phyloP scores from a whole-genome alignment of 1,284 basidiomycete species.

The Gymnopus androsaceus region DNA sequence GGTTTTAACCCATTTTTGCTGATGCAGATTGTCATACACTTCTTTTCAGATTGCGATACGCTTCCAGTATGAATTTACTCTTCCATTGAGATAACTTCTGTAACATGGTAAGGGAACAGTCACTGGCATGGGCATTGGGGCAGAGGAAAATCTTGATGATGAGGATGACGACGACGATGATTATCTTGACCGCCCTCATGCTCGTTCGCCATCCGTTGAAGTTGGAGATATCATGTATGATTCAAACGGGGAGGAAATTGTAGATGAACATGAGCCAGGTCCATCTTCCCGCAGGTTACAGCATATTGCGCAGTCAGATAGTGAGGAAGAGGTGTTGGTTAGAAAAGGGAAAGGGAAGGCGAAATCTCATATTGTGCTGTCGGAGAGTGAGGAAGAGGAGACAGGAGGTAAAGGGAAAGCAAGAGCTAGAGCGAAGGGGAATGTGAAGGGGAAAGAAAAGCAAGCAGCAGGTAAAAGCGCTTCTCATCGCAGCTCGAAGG shows the following conservation, averaged over 20 bases:
- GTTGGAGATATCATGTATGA: neutral
- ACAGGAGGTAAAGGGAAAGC: no score
- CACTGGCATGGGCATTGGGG: no score
- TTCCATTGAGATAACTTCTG: no score
- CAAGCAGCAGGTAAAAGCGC: no score
- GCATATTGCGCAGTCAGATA: neutral
- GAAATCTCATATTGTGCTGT: neutral
- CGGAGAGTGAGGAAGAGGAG: neutral
- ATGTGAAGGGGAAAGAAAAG: no score
- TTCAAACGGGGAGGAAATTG: neutral
- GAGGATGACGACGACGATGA: neutral
- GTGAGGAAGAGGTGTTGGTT: neutral
- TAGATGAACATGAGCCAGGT: neutral
- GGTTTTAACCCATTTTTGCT: no score
- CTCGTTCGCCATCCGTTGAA: neutral
- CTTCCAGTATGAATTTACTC: no score
- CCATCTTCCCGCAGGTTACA: neutral
- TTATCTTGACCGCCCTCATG: neutral
- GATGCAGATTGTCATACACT: no score
- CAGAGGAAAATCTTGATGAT: neutral
- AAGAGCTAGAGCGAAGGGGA: no score
- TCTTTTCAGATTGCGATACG: no score
- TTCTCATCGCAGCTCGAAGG: no score
- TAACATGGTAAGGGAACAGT: no score
- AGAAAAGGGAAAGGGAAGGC: constrained; percentile 2